These are phyloP conservation scores for Trichocladium uniseriatum DNA, from an alignment of 495 filamentous ascomycete genomes.

Conservation along the genomic window DNA sequence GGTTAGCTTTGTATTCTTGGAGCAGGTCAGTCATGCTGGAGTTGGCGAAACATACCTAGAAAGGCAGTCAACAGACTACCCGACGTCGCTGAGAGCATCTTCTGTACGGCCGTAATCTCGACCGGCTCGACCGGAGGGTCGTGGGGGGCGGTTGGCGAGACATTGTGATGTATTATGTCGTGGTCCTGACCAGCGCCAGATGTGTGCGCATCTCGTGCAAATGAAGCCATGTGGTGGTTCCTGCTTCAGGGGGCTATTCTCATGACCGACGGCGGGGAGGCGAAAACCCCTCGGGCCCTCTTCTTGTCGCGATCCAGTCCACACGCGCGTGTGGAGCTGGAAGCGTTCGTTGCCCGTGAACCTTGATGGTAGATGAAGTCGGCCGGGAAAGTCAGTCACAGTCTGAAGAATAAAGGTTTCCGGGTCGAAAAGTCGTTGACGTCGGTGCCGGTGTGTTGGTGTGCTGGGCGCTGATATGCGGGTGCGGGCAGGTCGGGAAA, in stretches of 20 bases:
- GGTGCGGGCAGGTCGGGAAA: not conserved
- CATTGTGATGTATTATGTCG: constrained; percentile 13
- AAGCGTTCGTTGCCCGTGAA: not conserved
- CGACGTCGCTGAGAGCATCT: constrained; percentile 87
- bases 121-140: constrained; percentile 28
- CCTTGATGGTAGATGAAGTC: not conserved
- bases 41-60: constrained; percentile 53
- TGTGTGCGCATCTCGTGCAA: constrained; percentile 1
- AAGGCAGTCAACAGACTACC: constrained; percentile 85
- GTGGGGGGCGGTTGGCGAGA: constrained; percentile 14
- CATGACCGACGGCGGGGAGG: not conserved
- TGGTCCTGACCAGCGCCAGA: constrained; percentile 12
- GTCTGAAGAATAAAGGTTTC: not conserved
- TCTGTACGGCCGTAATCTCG: constrained; percentile 70
- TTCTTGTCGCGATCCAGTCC: not conserved
- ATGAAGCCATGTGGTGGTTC: constrained; percentile 7
- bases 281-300: constrained; percentile 1
- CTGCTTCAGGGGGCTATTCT: not conserved
- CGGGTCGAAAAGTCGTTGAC: no score
- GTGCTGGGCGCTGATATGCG: not conserved
- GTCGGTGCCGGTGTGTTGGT: not conserved
- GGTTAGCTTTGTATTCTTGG: constrained; percentile 5
- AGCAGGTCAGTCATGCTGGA: not conserved
- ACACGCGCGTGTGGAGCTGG: constrained; percentile 6
- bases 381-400: not conserved